These are phyloP conservation scores for Aquilaria yunnanensis DNA, from an alignment of 345 rosid species.

Conservation along the genomic window DNA sequence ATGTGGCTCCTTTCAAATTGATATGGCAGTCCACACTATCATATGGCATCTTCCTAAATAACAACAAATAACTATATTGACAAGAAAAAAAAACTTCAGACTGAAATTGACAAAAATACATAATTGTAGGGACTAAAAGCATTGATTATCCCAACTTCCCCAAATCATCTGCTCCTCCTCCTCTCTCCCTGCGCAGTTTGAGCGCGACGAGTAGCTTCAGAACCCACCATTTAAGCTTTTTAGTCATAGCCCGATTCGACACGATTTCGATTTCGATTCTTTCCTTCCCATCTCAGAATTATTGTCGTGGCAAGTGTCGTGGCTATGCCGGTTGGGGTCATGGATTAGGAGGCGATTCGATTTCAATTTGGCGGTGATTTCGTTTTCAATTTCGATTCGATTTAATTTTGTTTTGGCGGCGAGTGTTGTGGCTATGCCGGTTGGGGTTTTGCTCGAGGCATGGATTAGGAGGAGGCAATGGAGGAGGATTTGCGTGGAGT, in stretches of 20 bases:
- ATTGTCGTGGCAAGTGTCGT: not conserved
- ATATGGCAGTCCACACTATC: too few relatives aligned
- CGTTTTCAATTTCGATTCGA: slow-evolving; percentile 18
- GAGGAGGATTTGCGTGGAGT: slow-evolving; percentile 46
- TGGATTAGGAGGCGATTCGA: too few relatives aligned
- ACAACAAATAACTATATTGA: too few relatives aligned
- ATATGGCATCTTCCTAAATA: too few relatives aligned
- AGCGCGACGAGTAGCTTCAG: slow-evolving; percentile 11
- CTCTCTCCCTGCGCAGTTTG: slow-evolving; percentile 13
- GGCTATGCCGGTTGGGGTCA: too few relatives aligned
- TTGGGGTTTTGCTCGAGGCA: slow-evolving; percentile 51
- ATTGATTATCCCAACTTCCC: too few relatives aligned
- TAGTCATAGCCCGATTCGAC: slow-evolving; percentile 24
- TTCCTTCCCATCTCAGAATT: slow-evolving; percentile 47
- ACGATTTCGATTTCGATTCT: slow-evolving; percentile 28
- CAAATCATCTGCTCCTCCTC: slow-evolving; percentile 14
- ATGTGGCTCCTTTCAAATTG: too few relatives aligned
- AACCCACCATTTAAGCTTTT: slow-evolving; percentile 12
- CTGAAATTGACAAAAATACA: too few relatives aligned
- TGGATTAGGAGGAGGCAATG: slow-evolving; percentile 76
- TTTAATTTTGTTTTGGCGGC: slow-evolving; percentile 34
- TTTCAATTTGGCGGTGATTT: slow-evolving; percentile 47
- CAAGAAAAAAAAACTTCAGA: too few relatives aligned
- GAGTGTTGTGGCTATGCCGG: slow-evolving; percentile 45
- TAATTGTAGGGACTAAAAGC: too few relatives aligned